These are phyloP conservation scores for Blastocystis sp. DNA, from an alignment of 352 stramenopile genomes.

Conservation along the genomic window DNA sequence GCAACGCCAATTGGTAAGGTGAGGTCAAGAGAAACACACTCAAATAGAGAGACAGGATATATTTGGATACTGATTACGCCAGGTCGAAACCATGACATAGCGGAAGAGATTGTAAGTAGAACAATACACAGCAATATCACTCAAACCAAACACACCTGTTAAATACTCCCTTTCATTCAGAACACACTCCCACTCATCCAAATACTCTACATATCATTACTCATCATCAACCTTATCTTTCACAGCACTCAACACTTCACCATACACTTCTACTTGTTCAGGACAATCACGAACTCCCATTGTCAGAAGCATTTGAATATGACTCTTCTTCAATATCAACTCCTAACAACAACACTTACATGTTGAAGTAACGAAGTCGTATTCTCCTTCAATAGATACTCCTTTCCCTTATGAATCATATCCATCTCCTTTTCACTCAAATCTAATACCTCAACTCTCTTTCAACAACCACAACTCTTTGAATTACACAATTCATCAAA, in stretches of 20 bases:
- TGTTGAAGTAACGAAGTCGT: conserved; percentile 4
- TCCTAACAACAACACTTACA: neutral
- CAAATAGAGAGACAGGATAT: neutral
- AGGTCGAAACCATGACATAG: conserved; percentile 23
- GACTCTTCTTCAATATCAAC: conserved; percentile 36
- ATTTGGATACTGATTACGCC: conserved; percentile 14
- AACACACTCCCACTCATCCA: conserved; percentile 26
- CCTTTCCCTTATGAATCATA: neutral
- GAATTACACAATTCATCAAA: no score
- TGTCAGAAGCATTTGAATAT: conserved; percentile 46
- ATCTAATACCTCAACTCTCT: neutral
- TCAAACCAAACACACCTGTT: neutral
- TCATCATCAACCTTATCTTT: neutral
- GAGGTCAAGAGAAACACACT: neutral
- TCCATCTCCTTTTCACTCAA: neutral
- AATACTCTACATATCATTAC: neutral
- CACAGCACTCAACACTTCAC: neutral
- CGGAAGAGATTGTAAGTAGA: conserved; percentile 49
- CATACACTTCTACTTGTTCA: conserved; percentile 52
- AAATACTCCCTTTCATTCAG: conserved; percentile 2
- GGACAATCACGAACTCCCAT: conserved; percentile 54
- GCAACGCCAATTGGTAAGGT: neutral
- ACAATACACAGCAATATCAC: conserved; percentile 26
- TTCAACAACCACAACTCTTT: no score
- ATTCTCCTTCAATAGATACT: neutral